Conservation (phyloP, 129 eudicot species). For the Flaveria ramosissima region DNA sequence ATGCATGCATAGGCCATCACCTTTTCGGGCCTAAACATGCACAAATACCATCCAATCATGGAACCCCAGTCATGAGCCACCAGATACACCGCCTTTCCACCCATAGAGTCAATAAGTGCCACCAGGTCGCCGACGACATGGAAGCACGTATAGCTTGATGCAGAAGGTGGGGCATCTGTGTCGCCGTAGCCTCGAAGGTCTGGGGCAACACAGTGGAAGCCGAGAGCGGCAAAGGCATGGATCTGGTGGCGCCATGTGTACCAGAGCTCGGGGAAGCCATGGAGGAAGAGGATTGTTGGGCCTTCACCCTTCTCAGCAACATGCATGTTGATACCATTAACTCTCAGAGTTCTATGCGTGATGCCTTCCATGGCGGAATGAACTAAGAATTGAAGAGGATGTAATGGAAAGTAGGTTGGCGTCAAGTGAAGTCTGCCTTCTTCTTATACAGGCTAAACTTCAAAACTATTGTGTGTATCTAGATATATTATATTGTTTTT, state of each 20-base stretch:
- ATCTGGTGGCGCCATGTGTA: slow-evolving; percentile 49
- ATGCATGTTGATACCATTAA: slow-evolving; percentile 43
- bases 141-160: slow-evolving; percentile 24
- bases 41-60: slow-evolving; percentile 43
- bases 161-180: slow-evolving; percentile 22
- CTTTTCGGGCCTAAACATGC: slow-evolving; percentile 42
- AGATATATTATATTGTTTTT: background rate
- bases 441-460: background rate
- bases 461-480: background rate
- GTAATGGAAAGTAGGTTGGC: background rate
- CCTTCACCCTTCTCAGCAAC: slow-evolving; percentile 38
- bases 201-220: slow-evolving; percentile 42
- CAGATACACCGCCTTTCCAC: slow-evolving; percentile 27
- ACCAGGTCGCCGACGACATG: slow-evolving; percentile 42
- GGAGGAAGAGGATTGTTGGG: slow-evolving; percentile 40
- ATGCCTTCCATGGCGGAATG: background rate
- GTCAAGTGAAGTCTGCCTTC: background rate
- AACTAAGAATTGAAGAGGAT: background rate
- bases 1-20: slow-evolving; percentile 42
- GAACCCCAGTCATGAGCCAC: slow-evolving; percentile 50
- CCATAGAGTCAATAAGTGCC: slow-evolving; percentile 35
- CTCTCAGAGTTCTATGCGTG: slow-evolving; percentile 1
- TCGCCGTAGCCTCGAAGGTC: slow-evolving; percentile 47
- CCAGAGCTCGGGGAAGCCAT: slow-evolving; percentile 47
- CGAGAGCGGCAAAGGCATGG: slow-evolving; percentile 28